A percentile compares a stretch with the other conserved stretches of the same genome.
These are phyloP conservation scores for Dinochytrium kinnereticum DNA, from an alignment of 371 early-diverging fungal species.

Conservation along the genomic window DNA sequence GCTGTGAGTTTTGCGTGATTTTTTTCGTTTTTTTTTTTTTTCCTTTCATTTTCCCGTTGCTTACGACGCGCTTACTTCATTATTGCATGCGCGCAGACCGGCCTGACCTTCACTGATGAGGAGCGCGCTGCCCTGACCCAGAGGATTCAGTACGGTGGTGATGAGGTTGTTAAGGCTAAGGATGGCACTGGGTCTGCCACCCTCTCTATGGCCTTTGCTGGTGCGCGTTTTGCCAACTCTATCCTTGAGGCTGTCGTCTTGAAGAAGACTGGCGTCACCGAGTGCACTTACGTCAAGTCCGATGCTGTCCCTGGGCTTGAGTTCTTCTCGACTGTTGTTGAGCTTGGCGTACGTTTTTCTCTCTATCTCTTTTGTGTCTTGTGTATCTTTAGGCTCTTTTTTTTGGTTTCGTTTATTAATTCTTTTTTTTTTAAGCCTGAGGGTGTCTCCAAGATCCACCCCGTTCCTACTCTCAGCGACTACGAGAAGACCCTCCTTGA, in stretches of 20 bases:
- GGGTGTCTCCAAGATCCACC: constrained; percentile 92
- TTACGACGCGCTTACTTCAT: no score
- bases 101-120: constrained; percentile 82
- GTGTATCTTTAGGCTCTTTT: background rate
- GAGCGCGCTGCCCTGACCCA: constrained; percentile 92
- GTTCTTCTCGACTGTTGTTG: constrained; percentile 96
- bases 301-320: constrained; percentile 81
- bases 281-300: constrained; percentile 93
- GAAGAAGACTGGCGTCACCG: constrained; percentile 87
- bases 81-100: constrained; percentile 51
- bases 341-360: constrained; percentile 74
- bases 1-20: constrained; percentile 70
- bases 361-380: constrained; percentile 7
- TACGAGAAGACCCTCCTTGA: constrained; percentile 91
- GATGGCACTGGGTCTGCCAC: constrained; percentile 98
- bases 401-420: background rate
- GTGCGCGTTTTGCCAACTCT: constrained; percentile 93
- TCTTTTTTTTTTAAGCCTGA: constrained; percentile 55
- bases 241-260: constrained; percentile 86
- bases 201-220: constrained; percentile 98
- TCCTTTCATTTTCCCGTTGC: constrained; percentile 24
- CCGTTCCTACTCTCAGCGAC: constrained; percentile 80
- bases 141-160: constrained; percentile 99
- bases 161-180: constrained; percentile 99
- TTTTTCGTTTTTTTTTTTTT: no score